Evolutionary conservation across 2,329 filamentous ascomycete species (phyloP).

Genomic region (Diaporthe capsici): DNA sequence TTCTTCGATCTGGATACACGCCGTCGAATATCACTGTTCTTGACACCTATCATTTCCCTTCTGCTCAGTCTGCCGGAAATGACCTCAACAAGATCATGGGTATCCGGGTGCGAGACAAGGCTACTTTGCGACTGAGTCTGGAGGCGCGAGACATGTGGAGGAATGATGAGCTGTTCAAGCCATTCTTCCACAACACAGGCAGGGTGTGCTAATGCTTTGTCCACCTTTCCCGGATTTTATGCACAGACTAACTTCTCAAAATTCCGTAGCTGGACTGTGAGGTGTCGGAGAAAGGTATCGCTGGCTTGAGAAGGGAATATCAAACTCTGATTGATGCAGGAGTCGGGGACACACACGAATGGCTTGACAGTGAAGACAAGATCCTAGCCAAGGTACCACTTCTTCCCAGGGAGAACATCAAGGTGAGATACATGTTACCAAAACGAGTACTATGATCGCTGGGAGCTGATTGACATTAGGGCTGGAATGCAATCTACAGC

Average conservation of each 20-base stretch:
- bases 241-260: background rate
- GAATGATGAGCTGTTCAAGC: slow-evolving; percentile 58
- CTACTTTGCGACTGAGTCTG: slow-evolving; percentile 50
- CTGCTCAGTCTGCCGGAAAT: slow-evolving; percentile 60
- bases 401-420: slow-evolving; percentile 55
- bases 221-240: slow-evolving; percentile 9
- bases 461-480: slow-evolving; percentile 43
- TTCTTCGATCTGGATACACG: slow-evolving; percentile 58
- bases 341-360: slow-evolving; percentile 59
- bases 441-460: too few relatives aligned
- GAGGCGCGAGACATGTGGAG: slow-evolving; percentile 57
- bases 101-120: slow-evolving; percentile 51
- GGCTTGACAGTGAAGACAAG: slow-evolving; percentile 60
- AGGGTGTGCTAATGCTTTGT: slow-evolving; percentile 49
- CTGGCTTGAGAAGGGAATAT: slow-evolving; percentile 51
- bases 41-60: slow-evolving; percentile 61
- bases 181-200: slow-evolving; percentile 60
- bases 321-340: slow-evolving; percentile 51
- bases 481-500: slow-evolving; percentile 61
- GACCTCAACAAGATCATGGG: slow-evolving; percentile 64
- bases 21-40: slow-evolving; percentile 60
- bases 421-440: slow-evolving; percentile 45
- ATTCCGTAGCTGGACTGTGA: slow-evolving; percentile 50
- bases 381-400: slow-evolving; percentile 57
- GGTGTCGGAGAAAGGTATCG: slow-evolving; percentile 51